Evolutionary conservation across 2,329 filamentous ascomycete species (phyloP).

Genomic region (Chaetomiaceae sp.): DNA sequence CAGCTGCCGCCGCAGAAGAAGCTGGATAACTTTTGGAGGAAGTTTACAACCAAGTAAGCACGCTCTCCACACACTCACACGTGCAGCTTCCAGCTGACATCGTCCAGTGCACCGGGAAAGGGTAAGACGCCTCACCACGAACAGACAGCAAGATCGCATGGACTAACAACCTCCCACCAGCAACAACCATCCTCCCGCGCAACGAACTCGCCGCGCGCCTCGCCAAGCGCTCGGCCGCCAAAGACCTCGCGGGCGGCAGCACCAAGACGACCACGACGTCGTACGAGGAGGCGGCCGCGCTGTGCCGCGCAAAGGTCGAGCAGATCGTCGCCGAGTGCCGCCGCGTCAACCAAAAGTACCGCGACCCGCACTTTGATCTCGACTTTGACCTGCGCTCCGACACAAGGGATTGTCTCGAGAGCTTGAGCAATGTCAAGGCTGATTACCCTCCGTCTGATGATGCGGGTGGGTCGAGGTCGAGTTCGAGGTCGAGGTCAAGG

Average conservation of each 20-base stretch:
- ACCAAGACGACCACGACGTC: slow-evolving; percentile 48
- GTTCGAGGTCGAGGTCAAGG: background rate
- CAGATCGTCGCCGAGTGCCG: slow-evolving; percentile 63
- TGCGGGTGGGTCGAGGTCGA: background rate
- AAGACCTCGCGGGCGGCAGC: slow-evolving; percentile 39
- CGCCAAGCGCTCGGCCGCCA: slow-evolving; percentile 35
- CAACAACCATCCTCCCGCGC: slow-evolving; percentile 65
- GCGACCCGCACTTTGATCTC: slow-evolving; percentile 82
- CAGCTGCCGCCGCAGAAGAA: slow-evolving; percentile 55
- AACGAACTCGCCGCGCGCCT: slow-evolving; percentile 61
- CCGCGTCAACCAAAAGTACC: slow-evolving; percentile 78
- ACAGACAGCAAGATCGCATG: background rate
- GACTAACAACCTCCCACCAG: slow-evolving; percentile 31
- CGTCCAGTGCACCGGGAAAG: slow-evolving; percentile 67
- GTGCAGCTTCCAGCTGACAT: too few species aligned
- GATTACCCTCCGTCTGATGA: background rate
- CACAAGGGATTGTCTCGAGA: slow-evolving; percentile 47
- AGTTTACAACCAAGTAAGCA: slow-evolving; percentile 68
- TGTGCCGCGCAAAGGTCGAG: slow-evolving; percentile 62
- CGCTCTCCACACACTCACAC: too few species aligned
- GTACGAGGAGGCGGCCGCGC: slow-evolving; percentile 66
- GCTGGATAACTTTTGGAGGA: slow-evolving; percentile 69
- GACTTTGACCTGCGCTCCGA: slow-evolving; percentile 66
- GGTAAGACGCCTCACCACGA: too few species aligned
- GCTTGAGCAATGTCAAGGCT: slow-evolving; percentile 34